Percentiles rank a stretch among this genome's conserved stretches.
Evolutionary conservation across 352 stramenopile genomes (phyloP).

Genomic region (Phytopythium litorale): DNA sequence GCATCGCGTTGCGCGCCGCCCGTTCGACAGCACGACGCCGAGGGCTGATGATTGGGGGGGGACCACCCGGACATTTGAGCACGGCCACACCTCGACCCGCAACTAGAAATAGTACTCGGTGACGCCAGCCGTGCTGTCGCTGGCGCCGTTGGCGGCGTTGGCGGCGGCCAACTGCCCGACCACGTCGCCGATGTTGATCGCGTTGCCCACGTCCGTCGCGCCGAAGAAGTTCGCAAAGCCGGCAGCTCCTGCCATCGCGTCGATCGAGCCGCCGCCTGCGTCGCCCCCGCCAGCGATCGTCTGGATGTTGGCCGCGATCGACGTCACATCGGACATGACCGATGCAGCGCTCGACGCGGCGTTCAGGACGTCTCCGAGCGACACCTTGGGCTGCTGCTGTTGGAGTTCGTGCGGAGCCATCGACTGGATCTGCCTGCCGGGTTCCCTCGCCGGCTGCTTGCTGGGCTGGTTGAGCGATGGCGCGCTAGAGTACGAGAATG

Average conservation of each 20-base stretch:
- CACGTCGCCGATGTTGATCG: slow-evolving; percentile 4
- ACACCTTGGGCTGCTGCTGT: slow-evolving; percentile 8
- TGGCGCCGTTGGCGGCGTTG: too few relatives aligned
- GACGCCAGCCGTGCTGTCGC: not conserved
- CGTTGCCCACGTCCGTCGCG: not conserved
- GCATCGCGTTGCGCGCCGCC: not conserved
- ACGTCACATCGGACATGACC: not conserved
- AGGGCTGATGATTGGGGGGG: not conserved
- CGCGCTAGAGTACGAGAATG: not conserved
- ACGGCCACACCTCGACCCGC: not conserved
- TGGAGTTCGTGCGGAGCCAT: slow-evolving; percentile 5
- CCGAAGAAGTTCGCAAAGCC: slow-evolving; percentile 3
- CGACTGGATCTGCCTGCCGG: slow-evolving; percentile 2
- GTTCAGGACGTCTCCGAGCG: slow-evolving; percentile 9
- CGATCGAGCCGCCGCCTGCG: not conserved
- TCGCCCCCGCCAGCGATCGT: not conserved
- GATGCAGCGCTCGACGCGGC: slow-evolving; percentile 11
- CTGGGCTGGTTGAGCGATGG: not conserved
- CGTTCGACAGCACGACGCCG: not conserved
- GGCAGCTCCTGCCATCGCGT: not conserved
- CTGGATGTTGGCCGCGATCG: slow-evolving; percentile 2
- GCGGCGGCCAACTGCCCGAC: not conserved
- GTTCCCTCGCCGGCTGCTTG: too few relatives aligned
- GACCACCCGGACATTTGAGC: not conserved
- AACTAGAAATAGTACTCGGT: slow-evolving; percentile 7